Evolutionary conservation across 2,329 filamentous ascomycete species (phyloP).

Genomic region (Fusarium sp.): DNA sequence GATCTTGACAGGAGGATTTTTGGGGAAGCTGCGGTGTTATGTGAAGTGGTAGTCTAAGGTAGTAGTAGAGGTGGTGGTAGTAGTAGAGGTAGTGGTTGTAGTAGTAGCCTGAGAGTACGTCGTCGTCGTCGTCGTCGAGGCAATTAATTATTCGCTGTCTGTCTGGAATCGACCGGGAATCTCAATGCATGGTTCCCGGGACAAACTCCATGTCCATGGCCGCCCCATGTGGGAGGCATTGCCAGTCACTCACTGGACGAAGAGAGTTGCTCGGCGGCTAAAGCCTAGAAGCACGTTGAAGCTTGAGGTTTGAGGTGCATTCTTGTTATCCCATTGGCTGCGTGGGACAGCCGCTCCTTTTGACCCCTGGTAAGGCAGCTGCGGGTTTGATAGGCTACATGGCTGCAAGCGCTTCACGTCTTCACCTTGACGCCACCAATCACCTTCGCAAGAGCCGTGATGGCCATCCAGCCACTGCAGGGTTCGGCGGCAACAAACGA

Average conservation of each 20-base stretch:
- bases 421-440: slow-evolving; percentile 51
- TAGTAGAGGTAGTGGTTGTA: too few relatives aligned
- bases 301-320: slow-evolving; percentile 11
- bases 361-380: slow-evolving; percentile 31
- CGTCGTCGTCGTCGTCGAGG: not conserved
- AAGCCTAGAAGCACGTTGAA: slow-evolving; percentile 22
- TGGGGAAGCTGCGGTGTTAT: slow-evolving; percentile 35
- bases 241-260: slow-evolving; percentile 34
- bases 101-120: too few relatives aligned
- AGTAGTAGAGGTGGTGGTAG: too few relatives aligned
- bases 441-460: slow-evolving; percentile 49
- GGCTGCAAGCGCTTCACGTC: slow-evolving; percentile 36
- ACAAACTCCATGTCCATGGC: slow-evolving; percentile 15
- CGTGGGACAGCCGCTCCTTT: slow-evolving; percentile 18
- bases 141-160: slow-evolving; percentile 18
- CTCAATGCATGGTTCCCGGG: slow-evolving; percentile 27
- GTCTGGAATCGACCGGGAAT: slow-evolving; percentile 23
- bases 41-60: slow-evolving; percentile 19
- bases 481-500: slow-evolving; percentile 56
- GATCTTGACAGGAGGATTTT: slow-evolving; percentile 22
- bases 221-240: slow-evolving; percentile 11
- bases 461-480: slow-evolving; percentile 53
- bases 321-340: slow-evolving; percentile 34
- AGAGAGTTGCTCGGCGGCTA: slow-evolving; percentile 31
- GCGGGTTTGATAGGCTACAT: slow-evolving; percentile 39